phyloP scores from a whole-genome alignment of 257 asterid species.

The Nicotiana knightiana region DNA sequence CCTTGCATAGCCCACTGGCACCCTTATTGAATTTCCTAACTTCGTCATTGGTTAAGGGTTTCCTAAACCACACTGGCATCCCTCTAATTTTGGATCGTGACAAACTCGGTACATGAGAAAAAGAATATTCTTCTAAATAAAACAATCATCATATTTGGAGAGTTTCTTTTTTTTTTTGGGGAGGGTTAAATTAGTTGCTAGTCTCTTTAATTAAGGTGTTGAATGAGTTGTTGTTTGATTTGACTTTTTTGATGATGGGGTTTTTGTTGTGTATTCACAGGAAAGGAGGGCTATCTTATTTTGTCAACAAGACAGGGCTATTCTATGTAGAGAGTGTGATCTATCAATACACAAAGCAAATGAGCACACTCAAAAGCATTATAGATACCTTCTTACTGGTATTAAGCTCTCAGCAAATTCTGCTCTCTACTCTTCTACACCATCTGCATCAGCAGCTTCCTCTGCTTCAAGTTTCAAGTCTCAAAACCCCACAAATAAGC shows the following conservation, averaged over 20 bases:
- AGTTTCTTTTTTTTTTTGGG: not conserved
- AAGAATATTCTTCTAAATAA: not conserved
- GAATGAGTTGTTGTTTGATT: not conserved
- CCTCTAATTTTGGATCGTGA: not conserved
- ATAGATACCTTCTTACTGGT: constrained; percentile 56
- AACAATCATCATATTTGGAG: not conserved
- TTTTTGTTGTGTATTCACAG: constrained; percentile 10
- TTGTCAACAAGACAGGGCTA: constrained; percentile 70
- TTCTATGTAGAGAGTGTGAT: constrained; percentile 66
- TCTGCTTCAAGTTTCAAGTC: constrained; percentile 19
- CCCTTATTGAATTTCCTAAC: too few species aligned
- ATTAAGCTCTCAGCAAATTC: constrained; percentile 37
- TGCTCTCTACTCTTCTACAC: constrained; percentile 18
- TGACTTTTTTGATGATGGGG: not conserved
- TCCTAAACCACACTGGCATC: too few species aligned
- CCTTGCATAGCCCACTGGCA: too few species aligned
- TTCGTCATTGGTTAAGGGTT: too few species aligned
- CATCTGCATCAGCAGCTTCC: constrained; percentile 11
- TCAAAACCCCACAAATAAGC: constrained; percentile 6
- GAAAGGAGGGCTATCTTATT: constrained; percentile 59
- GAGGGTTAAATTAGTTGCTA: not conserved
- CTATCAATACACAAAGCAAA: constrained; percentile 53
- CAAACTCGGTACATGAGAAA: not conserved
- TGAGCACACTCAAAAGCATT: constrained; percentile 49
- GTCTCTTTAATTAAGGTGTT: not conserved